Base-by-base conservation (phyloP, 2,329 filamentous ascomycete genomes). In the Aspergillus terreus region DNA sequence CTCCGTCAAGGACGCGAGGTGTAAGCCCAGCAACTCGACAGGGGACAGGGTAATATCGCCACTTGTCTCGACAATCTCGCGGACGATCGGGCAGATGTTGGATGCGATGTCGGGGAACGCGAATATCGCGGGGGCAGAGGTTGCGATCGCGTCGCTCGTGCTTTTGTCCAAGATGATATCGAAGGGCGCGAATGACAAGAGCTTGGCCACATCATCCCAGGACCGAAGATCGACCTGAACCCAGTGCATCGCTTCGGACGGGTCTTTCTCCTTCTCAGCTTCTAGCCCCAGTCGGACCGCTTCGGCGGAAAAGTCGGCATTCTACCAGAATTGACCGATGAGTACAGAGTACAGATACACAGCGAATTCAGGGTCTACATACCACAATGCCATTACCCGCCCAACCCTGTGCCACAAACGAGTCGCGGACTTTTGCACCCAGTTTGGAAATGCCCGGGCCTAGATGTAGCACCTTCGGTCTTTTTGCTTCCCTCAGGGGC, bases 81-180 rank as follows among this genome's bases (percentile, higher is more conserved):
- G 47, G 3, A 70, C 52, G 1, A 47, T 54, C 1, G 66, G 65
- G 30, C 65, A 69, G 5, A 58, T 23, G 7, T 19, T 15, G 10
- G 54, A 30, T 4, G 32, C 7, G 19, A 59, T 52, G 5, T 58
- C 45, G 1, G 50, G 45, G 6, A 46, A 42, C 4, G 50, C 40
- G n/a, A 65, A 58, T 4, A 44, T 51, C 11, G 50, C 30, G 25
- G 60, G 25, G 52, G 54, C 40, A 10, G 56, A 58, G 2, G 69
- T 71, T 4, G 67, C 63, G 42, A 71, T 69, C n/a, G 69, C 64
- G 45, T 71, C 69, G 53, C 65, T 68, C 1, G 69, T 71, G 49
- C 68, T 70, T 51, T 71, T 71, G 47, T 71, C 69, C 1, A 71
- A 46, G 14, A 71, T 57, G 30, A 67, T 60, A 19, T 70, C 66